Evolutionary conservation across 352 stramenopile species (phyloP).

Genomic region (Phytophthora parvispora): DNA sequence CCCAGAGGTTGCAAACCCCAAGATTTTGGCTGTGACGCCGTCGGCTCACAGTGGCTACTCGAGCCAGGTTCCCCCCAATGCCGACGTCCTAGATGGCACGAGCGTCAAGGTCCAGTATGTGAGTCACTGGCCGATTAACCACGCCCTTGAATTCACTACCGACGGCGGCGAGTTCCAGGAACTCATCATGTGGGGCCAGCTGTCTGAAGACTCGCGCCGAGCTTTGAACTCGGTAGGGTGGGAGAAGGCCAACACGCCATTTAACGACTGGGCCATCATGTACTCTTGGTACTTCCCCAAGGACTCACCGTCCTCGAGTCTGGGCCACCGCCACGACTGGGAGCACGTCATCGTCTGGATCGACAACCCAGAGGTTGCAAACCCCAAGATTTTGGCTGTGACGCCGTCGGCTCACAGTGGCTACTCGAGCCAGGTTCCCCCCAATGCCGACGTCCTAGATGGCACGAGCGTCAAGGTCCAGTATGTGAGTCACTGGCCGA

Average conservation of each 20-base stretch:
- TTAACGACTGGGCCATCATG: conserved; percentile 40
- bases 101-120: background rate
- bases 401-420: background rate
- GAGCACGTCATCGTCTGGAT: background rate
- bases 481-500: background rate
- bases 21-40: background rate
- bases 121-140: background rate
- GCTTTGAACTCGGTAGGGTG: no score
- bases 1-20: conserved; percentile 7
- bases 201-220: background rate
- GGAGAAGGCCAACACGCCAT: no score
- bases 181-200: conserved; percentile 11
- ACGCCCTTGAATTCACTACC: background rate
- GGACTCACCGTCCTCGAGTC: conserved; percentile 30
- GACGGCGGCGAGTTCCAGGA: background rate
- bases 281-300: conserved; percentile 56
- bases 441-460: background rate
- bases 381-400: conserved; percentile 10
- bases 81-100: background rate
- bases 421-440: background rate
- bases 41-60: background rate
- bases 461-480: background rate
- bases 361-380: background rate
- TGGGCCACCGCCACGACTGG: conserved; percentile 20
- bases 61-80: background rate